These are phyloP conservation scores for Talinum fruticosum DNA, from an alignment of 148 eudicot genomes.

Conservation along the genomic window DNA sequence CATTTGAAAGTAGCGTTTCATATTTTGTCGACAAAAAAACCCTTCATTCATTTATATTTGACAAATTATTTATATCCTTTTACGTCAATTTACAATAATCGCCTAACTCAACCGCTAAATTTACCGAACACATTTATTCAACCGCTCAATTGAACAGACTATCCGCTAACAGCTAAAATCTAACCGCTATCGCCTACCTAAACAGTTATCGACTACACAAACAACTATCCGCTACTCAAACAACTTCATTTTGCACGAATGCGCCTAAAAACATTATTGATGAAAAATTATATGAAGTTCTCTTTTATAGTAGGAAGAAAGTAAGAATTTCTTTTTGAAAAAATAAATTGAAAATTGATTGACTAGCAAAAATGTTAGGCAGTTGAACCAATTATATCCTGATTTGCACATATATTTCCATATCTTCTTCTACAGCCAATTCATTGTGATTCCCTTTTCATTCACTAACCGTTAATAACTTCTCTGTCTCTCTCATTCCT, in stretches of 20 bases:
- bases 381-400: background rate
- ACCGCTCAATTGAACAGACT: too few relatives aligned
- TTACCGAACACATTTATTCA: too few relatives aligned
- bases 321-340: background rate
- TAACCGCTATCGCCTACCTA: background rate
- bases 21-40: too few relatives aligned
- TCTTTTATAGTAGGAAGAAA: background rate
- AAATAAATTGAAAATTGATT: too few relatives aligned
- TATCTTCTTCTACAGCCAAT: background rate
- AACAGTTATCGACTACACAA: background rate
- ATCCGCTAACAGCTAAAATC: too few relatives aligned
- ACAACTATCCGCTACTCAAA: background rate
- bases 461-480: conserved; percentile 10
- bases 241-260: background rate
- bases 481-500: background rate
- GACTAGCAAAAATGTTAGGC: background rate
- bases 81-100: too few relatives aligned
- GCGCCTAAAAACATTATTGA: background rate
- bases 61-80: too few relatives aligned
- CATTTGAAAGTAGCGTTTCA: too few relatives aligned
- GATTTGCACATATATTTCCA: background rate
- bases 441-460: conserved; percentile 3
- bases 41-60: too few relatives aligned
- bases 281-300: background rate
- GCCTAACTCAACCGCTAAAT: too few relatives aligned